These are phyloP conservation scores for Eryngium alpinum DNA, from an alignment of 140 eudicot species.

Conservation along the genomic window DNA sequence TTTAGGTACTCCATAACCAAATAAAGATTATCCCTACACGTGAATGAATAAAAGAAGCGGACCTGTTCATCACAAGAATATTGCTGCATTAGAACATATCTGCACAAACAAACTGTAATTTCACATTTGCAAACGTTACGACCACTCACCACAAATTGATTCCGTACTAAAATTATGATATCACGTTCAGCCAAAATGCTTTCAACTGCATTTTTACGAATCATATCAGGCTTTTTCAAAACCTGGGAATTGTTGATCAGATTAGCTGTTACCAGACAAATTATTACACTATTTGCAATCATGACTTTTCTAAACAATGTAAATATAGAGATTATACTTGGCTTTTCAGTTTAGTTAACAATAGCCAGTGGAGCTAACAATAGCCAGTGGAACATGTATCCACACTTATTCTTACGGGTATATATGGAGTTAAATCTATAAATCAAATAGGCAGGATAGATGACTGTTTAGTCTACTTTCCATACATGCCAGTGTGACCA, in stretches of 20 bases:
- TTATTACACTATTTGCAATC: neutral
- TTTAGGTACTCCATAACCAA: slow-evolving; percentile 94
- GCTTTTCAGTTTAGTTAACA: neutral
- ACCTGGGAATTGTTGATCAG: slow-evolving; percentile 50
- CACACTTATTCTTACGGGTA: neutral
- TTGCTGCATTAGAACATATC: slow-evolving; percentile 26
- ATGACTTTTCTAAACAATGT: neutral
- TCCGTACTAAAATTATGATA: slow-evolving; percentile 87
- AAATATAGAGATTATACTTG: neutral
- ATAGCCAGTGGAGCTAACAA: neutral
- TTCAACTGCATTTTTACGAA: slow-evolving; percentile 97
- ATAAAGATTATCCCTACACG: slow-evolving; percentile 97
- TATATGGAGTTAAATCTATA: neutral
- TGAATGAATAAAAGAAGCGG: slow-evolving; percentile 96
- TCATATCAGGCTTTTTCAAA: slow-evolving; percentile 96
- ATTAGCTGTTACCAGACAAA: slow-evolving; percentile 22
- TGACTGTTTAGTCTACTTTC: too few species aligned
- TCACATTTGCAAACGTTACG: neutral
- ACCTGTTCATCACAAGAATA: slow-evolving; percentile 60
- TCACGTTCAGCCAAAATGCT: slow-evolving; percentile 96
- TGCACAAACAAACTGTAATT: slow-evolving; percentile 11
- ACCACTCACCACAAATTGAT: slow-evolving; percentile 93
- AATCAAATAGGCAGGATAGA: too few species aligned
- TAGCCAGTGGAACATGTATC: neutral
- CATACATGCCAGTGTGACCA: neutral